Percentiles rank a stretch among this genome's conserved stretches.
Evolutionary conservation across 1,284 basidiomycete genomes (phyloP).

Genomic region (Meripilus lineatus): DNA sequence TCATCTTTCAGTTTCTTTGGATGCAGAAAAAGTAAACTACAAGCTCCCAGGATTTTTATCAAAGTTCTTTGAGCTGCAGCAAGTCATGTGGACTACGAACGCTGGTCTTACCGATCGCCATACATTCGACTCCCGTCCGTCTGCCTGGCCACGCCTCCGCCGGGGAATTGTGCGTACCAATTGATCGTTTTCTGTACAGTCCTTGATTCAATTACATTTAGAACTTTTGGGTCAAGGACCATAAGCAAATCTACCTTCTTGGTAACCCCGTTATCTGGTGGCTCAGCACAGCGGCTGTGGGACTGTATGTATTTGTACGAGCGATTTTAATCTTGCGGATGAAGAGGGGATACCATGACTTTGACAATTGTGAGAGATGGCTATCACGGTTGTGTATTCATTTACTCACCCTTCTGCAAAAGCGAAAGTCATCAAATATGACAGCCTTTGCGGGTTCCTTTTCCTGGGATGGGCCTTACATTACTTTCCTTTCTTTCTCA

Average conservation of each 20-base stretch:
- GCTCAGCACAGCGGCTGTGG: slow-evolving; percentile 69
- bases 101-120: slow-evolving; percentile 93
- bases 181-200: neutral
- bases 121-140: slow-evolving; percentile 90
- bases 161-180: slow-evolving; percentile 81
- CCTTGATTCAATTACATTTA: slow-evolving; percentile 23
- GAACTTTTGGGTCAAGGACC: slow-evolving; percentile 99
- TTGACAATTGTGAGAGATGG: slow-evolving; percentile 88
- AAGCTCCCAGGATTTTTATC: slow-evolving; percentile 78
- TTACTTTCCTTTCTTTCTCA: slow-evolving; percentile 95
- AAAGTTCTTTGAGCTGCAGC: slow-evolving; percentile 92
- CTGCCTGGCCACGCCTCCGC: slow-evolving; percentile 82
- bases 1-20: slow-evolving; percentile 48
- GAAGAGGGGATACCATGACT: slow-evolving; percentile 89
- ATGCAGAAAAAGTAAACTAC: slow-evolving; percentile 87
- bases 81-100: slow-evolving; percentile 99
- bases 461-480: slow-evolving; percentile 93
- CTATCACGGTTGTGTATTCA: slow-evolving; percentile 14
- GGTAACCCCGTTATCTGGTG: slow-evolving; percentile 96
- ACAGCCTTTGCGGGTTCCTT: slow-evolving; percentile 86
- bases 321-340: slow-evolving; percentile 82
- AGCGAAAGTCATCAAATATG: slow-evolving; percentile 92
- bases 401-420: slow-evolving; percentile 2
- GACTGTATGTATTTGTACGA: slow-evolving; percentile 64
- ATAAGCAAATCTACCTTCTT: slow-evolving; percentile 91